Evolutionary conservation across 164 flowering plant genomes (phyloP).

Genomic region (Nymphaea colorata): DNA sequence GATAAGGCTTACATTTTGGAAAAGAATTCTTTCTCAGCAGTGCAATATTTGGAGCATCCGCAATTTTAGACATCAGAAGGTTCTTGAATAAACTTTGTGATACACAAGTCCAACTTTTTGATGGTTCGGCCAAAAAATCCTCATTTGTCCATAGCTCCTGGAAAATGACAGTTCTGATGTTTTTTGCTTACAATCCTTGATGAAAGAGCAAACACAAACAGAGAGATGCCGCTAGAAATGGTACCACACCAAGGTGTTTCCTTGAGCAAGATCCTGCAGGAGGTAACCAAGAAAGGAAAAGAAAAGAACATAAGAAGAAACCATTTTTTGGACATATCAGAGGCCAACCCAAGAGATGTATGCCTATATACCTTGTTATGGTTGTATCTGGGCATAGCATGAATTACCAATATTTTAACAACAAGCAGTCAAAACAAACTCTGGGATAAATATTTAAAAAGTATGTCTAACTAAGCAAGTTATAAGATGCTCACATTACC

Average conservation of each 20-base stretch:
- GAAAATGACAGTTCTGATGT: background rate
- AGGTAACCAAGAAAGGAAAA: background rate
- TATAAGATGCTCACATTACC: slow-evolving; percentile 17
- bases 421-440: background rate
- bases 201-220: background rate
- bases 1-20: background rate
- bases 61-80: background rate
- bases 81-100: background rate
- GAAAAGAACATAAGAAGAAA: background rate
- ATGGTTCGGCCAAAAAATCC: background rate
- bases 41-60: background rate
- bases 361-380: no score
- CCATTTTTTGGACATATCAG: background rate
- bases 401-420: no score
- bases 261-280: background rate
- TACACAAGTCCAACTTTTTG: background rate
- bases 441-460: background rate
- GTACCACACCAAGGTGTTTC: background rate
- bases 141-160: background rate
- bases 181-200: background rate
- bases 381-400: no score
- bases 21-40: background rate
- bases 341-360: no score
- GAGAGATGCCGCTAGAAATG: background rate
- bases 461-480: background rate